A percentile compares a stretch with the other conserved stretches of the same genome.
These are phyloP conservation scores for Epichloe aotearoae DNA, from an alignment of 2,329 filamentous ascomycete species.

Conservation along the genomic window DNA sequence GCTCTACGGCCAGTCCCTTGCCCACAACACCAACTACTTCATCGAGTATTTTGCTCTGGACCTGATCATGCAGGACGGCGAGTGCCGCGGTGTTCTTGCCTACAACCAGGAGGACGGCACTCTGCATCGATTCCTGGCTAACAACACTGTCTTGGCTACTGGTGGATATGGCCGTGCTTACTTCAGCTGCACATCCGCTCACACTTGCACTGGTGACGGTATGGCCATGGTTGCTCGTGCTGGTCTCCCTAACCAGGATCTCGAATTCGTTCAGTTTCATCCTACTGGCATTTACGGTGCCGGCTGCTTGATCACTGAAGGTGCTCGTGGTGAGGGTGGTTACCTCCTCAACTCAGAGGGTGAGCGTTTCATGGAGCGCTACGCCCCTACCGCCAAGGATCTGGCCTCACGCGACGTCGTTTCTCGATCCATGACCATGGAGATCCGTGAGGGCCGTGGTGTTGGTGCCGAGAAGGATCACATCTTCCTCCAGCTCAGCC, in stretches of 20 bases:
- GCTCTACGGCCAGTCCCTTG: slow-evolving; percentile 90
- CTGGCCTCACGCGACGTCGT: slow-evolving; percentile 92
- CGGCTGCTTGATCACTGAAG: slow-evolving; percentile 94
- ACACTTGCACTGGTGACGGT: slow-evolving; percentile 97
- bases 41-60: slow-evolving; percentile 98
- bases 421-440: slow-evolving; percentile 94
- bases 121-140: slow-evolving; percentile 88
- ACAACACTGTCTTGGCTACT: slow-evolving; percentile 93
- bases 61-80: slow-evolving; percentile 92
- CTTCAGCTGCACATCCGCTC: slow-evolving; percentile 95
- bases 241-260: slow-evolving; percentile 91
- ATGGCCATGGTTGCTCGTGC: slow-evolving; percentile 99
- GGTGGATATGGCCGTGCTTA: slow-evolving; percentile 96
- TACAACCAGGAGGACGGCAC: slow-evolving; percentile 99
- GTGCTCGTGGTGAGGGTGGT: slow-evolving; percentile 93
- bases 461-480: slow-evolving; percentile 96
- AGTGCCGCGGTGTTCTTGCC: slow-evolving; percentile 90
- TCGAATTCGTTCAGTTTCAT: slow-evolving; percentile 99
- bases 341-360: slow-evolving; percentile 96
- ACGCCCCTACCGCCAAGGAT: slow-evolving; percentile 96
- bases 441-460: slow-evolving; percentile 94
- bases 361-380: slow-evolving; percentile 98
- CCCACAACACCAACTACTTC: slow-evolving; percentile 99
- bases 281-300: slow-evolving; percentile 98
- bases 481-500: slow-evolving; percentile 95